Base-by-base conservation (phyloP, 2,329 filamentous ascomycete genomes). In the Ophiostoma quercus region DNA sequence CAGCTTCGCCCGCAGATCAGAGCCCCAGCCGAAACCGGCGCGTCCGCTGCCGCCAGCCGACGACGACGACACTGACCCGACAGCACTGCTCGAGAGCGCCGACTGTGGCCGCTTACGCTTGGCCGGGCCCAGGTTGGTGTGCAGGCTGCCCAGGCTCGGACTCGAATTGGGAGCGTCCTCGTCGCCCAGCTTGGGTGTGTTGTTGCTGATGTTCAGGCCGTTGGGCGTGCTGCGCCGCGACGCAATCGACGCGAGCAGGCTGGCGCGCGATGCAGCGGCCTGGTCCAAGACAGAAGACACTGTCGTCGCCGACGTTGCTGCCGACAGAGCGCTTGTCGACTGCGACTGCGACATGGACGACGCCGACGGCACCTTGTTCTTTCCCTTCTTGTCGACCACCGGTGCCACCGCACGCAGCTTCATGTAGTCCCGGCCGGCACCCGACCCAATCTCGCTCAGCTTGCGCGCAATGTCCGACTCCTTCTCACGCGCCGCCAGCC, bases 381-480 rank as follows among this genome's bases (percentile, higher is more conserved):
- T 62, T 7, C 57, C 57, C 12, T 62, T 62, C 5, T 16, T 32
- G 25, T 62, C 57, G 57, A 1, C 57, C 51, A 29, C 51, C 14
- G 41, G 41, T 22, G 47, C n/a, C 51, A 14, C 19, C 19, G 66
- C 66, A 12, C 62, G 74, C 5, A 76, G 70, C 25, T 77, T 78
- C 84, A 93, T 88, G 78, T 94, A 94, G 72, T 92, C 89, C 66
- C 83, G 85, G 1, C 90, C 91, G 0, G 89, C 84, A 6, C 88
- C 88, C 67, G 81, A 84, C 11, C 90, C 90, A 71, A 88, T 81
- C 67, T 85, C 81, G 11, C 86, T 87, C 2, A 95, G 82, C 74
- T 87, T 87, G 76, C 86, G 87, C 73, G 88, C 90, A 67, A 95
- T 84, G 32, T 92, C 88, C 25, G 87, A 83, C 77, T 94, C 92